phyloP scores from a whole-genome alignment of 2,329 filamentous ascomycete genomes.

The Aspergillus felis region DNA sequence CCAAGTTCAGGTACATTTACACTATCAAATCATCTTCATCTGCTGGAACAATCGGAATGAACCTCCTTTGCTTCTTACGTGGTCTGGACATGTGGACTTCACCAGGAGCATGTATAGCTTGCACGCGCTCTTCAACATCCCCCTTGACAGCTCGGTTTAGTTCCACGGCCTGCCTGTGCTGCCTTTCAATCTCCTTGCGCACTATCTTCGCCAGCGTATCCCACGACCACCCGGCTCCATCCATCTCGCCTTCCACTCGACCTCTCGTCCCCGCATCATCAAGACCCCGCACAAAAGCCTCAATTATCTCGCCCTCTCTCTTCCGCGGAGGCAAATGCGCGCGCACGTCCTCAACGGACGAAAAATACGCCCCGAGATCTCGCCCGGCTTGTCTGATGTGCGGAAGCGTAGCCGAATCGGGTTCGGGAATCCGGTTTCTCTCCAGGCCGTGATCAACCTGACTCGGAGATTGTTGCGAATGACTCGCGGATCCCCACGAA shows the following conservation, averaged over 20 bases:
- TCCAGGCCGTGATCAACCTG: not conserved
- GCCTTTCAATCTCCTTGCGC: not conserved
- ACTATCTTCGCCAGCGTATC: conserved; percentile 11
- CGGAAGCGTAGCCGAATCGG: not conserved
- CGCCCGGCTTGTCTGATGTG: conserved; percentile 20
- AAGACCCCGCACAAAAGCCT: conserved; percentile 31
- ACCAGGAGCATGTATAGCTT: not conserved
- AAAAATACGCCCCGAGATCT: conserved; percentile 24
- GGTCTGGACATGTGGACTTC: not conserved
- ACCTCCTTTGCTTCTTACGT: conserved; percentile 19
- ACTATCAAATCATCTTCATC: conserved; percentile 24
- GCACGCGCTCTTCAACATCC: not conserved
- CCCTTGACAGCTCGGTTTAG: not conserved
- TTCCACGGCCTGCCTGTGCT: not conserved
- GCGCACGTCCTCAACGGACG: conserved; percentile 17
- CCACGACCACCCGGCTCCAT: conserved; percentile 27
- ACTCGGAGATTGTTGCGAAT: not conserved
- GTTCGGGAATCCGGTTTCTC: not conserved
- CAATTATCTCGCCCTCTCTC: conserved; percentile 21
- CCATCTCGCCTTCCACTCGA: conserved; percentile 19
- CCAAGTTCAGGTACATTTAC: not conserved
- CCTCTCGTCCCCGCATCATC: conserved; percentile 13
- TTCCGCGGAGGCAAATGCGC: conserved; percentile 10
- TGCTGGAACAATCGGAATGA: conserved; percentile 26
- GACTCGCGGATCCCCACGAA: conserved; percentile 8